Evolutionary conservation across 306 rosid genomes (phyloP).

Genomic region (Cicer cuneatum): DNA sequence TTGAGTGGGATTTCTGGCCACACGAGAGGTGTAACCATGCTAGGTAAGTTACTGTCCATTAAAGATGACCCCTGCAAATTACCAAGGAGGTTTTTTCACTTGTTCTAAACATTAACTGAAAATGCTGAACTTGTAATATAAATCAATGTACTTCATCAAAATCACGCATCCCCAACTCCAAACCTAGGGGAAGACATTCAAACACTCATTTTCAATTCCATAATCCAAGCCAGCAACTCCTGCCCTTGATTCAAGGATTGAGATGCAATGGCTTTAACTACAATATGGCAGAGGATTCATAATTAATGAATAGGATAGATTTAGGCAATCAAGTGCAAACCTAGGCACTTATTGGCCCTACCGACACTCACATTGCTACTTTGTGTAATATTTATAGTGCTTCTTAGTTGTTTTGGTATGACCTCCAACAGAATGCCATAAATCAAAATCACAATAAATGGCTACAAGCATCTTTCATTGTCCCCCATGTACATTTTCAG

Average conservation of each 20-base stretch:
- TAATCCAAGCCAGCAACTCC: slow-evolving; percentile 21
- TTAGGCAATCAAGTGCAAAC: slow-evolving; percentile 29
- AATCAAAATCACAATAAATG: slow-evolving; percentile 17
- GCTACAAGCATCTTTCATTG: slow-evolving; percentile 33
- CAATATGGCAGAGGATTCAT: slow-evolving; percentile 20
- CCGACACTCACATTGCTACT: slow-evolving; percentile 26
- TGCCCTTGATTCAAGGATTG: slow-evolving; percentile 26
- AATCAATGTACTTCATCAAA: slow-evolving; percentile 30
- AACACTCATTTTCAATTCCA: slow-evolving; percentile 36
- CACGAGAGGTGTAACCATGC: slow-evolving; percentile 64
- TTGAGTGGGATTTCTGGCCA: slow-evolving; percentile 73
- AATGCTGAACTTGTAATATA: slow-evolving; percentile 2
- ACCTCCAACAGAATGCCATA: slow-evolving; percentile 31
- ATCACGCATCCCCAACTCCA: slow-evolving; percentile 16
- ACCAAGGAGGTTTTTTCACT: slow-evolving; percentile 29
- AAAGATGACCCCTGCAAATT: slow-evolving; percentile 67
- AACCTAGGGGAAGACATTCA: slow-evolving; percentile 7
- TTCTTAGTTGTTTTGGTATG: slow-evolving; percentile 37
- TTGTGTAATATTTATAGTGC: not conserved
- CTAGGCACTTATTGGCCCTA: slow-evolving; percentile 8
- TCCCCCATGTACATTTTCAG: slow-evolving; percentile 23
- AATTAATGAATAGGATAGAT: slow-evolving; percentile 12
- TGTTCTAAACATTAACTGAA: slow-evolving; percentile 21
- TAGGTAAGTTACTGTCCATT: slow-evolving; percentile 61
- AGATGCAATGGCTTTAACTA: not conserved